Evolutionary conservation across 345 rosid genomes (phyloP).

Genomic region (Bretschneidera sinensis): DNA sequence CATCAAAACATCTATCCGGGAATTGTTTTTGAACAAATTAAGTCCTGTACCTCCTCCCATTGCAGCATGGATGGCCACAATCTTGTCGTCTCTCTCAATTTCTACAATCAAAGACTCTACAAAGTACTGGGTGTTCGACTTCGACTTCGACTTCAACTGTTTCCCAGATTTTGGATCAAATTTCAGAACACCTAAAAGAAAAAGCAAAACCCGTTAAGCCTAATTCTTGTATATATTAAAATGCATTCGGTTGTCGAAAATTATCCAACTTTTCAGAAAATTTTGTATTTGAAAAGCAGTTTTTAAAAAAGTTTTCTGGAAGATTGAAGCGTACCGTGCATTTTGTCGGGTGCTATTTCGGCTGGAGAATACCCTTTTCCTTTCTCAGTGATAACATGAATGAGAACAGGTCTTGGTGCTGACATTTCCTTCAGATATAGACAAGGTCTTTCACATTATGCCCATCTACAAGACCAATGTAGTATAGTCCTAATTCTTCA

Average conservation of each 20-base stretch:
- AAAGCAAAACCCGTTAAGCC: constrained; percentile 13
- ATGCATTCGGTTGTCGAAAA: too few species aligned
- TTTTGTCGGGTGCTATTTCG: constrained; percentile 61
- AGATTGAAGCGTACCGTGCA: constrained; percentile 83
- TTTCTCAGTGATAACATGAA: constrained; percentile 67
- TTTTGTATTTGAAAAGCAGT: too few species aligned
- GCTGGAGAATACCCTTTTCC: constrained; percentile 80
- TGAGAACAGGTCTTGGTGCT: constrained; percentile 69
- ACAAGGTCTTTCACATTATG: constrained; percentile 55
- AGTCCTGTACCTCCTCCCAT: constrained; percentile 88
- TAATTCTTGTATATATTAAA: background rate
- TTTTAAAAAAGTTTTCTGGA: too few species aligned
- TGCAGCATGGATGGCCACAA: constrained; percentile 74
- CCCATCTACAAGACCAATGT: constrained; percentile 66
- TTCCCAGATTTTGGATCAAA: constrained; percentile 57
- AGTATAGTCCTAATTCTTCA: constrained; percentile 62
- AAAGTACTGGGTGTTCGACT: constrained; percentile 58
- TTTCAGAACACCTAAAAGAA: constrained; percentile 52
- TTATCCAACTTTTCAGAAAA: too few species aligned
- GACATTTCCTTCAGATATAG: constrained; percentile 65
- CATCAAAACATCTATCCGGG: constrained; percentile 76
- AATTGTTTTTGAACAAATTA: constrained; percentile 59
- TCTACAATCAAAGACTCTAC: constrained; percentile 61
- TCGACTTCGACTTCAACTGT: constrained; percentile 52
- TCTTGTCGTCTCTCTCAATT: constrained; percentile 54